phyloP scores from a whole-genome alignment of 129 eudicot genomes.

The carrot (Daucus carota) region DNA sequence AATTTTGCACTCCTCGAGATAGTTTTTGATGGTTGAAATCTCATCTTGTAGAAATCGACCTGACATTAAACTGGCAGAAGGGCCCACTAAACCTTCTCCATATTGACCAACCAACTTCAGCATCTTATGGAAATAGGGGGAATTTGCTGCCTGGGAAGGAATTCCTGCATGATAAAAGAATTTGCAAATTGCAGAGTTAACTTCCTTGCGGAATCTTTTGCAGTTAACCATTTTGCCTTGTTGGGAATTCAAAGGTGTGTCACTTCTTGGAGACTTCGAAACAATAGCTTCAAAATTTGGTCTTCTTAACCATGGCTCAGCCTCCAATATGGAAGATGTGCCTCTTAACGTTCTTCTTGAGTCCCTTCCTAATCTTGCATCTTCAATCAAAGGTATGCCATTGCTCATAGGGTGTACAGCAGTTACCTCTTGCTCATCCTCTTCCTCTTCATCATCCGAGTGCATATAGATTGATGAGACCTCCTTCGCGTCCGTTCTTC shows the following conservation, averaged over 20 bases:
- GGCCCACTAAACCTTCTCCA: constrained; percentile 62
- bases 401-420: constrained; percentile 31
- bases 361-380: constrained; percentile 46
- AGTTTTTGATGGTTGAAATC: constrained; percentile 43
- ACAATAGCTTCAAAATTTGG: constrained; percentile 36
- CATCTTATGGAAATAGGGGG: constrained; percentile 89
- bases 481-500: constrained; percentile 59
- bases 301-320: constrained; percentile 43
- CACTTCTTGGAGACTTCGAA: constrained; percentile 38
- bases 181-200: constrained; percentile 71
- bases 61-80: constrained; percentile 48
- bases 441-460: constrained; percentile 78
- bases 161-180: constrained; percentile 89
- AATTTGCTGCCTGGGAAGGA: constrained; percentile 76
- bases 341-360: constrained; percentile 37
- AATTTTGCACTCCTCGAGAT: constrained; percentile 67
- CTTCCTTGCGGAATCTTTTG: constrained; percentile 61
- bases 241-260: constrained; percentile 27
- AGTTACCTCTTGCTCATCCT: constrained; percentile 64
- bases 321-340: constrained; percentile 30
- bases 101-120: constrained; percentile 75
- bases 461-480: constrained; percentile 46
- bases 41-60: constrained; percentile 75
- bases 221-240: constrained; percentile 22
- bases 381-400: constrained; percentile 38